phyloP scores from a whole-genome alignment of 2,329 filamentous ascomycete species.

The Scedosporium dehoogii region DNA sequence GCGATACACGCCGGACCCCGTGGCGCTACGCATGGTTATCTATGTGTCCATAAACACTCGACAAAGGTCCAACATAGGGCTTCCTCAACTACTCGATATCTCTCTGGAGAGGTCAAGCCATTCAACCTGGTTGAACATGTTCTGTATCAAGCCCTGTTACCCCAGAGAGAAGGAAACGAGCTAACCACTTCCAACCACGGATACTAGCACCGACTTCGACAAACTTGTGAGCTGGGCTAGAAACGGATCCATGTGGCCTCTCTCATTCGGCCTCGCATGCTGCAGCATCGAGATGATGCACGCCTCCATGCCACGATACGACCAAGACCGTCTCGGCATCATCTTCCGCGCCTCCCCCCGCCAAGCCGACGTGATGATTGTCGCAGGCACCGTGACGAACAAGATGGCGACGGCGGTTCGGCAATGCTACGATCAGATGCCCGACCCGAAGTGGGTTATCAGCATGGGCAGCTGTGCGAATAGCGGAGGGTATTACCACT shows the following conservation, averaged over 20 bases:
- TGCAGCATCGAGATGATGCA: conserved; percentile 93
- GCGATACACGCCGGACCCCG: too few relatives aligned
- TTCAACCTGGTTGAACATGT: background rate
- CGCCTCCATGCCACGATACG: conserved; percentile 76
- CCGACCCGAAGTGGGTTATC: conserved; percentile 76
- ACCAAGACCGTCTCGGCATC: conserved; percentile 79
- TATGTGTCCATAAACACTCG: background rate
- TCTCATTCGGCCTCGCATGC: conserved; percentile 83
- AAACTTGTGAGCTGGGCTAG: conserved; percentile 75
- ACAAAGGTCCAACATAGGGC: background rate
- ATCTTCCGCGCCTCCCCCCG: conserved; percentile 84
- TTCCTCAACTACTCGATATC: background rate
- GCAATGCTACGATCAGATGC: conserved; percentile 94
- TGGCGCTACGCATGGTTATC: too few relatives aligned
- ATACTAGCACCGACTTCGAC: conserved; percentile 61
- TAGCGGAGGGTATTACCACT: conserved; percentile 80
- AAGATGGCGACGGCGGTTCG: conserved; percentile 90
- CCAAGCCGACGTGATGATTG: conserved; percentile 89
- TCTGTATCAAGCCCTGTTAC: background rate
- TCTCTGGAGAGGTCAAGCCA: background rate
- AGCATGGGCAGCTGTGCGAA: conserved; percentile 82
- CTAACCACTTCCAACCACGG: background rate
- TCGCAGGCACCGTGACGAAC: conserved; percentile 86
- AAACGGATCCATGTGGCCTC: conserved; percentile 77
- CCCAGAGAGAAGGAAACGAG: background rate